Conservation (phyloP, 2,329 filamentous ascomycete species). For the Colletotrichum acutatum region DNA sequence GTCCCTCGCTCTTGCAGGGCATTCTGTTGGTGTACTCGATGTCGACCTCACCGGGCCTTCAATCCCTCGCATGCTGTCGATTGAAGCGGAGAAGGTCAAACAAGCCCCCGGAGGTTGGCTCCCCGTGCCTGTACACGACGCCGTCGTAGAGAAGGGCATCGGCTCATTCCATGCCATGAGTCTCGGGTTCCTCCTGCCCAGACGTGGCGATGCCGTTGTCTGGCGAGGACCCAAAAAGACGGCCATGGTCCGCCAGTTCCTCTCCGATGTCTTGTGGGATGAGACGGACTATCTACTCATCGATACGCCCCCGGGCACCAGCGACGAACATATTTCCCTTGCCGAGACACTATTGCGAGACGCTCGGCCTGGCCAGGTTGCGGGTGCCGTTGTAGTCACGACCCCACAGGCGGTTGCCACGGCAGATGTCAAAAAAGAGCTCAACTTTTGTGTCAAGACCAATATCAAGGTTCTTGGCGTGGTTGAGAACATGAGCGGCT, state of each 20-base stretch:
- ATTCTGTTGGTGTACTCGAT: conserved; percentile 94
- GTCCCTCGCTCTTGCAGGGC: conserved; percentile 84
- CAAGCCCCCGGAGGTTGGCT: conserved; percentile 94
- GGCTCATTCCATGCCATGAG: conserved; percentile 88
- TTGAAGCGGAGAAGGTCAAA: conserved; percentile 88
- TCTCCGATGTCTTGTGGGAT: conserved; percentile 90
- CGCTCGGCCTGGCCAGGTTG: conserved; percentile 73
- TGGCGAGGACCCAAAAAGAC: conserved; percentile 99
- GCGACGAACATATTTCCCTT: conserved; percentile 95
- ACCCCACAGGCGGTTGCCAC: conserved; percentile 95
- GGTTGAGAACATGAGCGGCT: conserved; percentile 96
- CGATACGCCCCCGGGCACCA: conserved; percentile 95
- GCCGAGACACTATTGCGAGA: conserved; percentile 83
- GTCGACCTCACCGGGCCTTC: conserved; percentile 96
- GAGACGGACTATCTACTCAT: conserved; percentile 92
- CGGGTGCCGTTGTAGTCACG: conserved; percentile 93
- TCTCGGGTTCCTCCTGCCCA: conserved; percentile 87
- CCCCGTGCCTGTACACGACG: conserved; percentile 83
- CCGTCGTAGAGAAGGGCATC: conserved; percentile 59
- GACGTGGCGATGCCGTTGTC: conserved; percentile 90
- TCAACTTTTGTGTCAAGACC: conserved; percentile 93
- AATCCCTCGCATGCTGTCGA: conserved; percentile 92
- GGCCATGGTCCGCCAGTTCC: conserved; percentile 97
- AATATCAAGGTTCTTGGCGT: conserved; percentile 85
- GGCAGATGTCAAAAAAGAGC: conserved; percentile 92